A percentile compares a stretch with the other conserved stretches of the same genome.
Conservation (phyloP, 768 basidiomycete species). For the Boletus subcaerulescens region DNA sequence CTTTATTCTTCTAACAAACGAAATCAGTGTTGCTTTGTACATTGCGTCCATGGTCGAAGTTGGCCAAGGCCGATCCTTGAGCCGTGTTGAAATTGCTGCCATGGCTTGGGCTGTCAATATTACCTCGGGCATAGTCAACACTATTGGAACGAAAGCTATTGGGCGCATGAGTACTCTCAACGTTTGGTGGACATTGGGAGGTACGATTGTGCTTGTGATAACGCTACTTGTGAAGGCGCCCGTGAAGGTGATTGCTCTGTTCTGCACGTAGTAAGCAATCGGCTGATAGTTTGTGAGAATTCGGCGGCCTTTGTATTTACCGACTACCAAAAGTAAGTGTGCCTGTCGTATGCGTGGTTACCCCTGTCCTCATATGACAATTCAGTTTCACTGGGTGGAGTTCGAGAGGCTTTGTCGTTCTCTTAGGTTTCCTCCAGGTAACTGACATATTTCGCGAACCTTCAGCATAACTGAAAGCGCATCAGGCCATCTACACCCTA, state of each 20-base stretch:
- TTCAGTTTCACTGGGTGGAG: constrained; percentile 54
- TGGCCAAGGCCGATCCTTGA: constrained; percentile 41
- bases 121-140: constrained; percentile 52
- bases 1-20: neutral
- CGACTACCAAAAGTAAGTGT: constrained; percentile 48
- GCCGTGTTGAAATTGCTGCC: constrained; percentile 46
- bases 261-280: neutral
- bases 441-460: neutral
- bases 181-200: constrained; percentile 61
- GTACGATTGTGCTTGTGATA: constrained; percentile 54
- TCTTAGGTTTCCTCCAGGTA: constrained; percentile 48
- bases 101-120: constrained; percentile 61
- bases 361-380: neutral
- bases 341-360: neutral
- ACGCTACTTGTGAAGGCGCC: constrained; percentile 57
- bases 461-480: neutral
- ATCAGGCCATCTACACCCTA: constrained; percentile 54
- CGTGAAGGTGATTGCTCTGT: constrained; percentile 37
- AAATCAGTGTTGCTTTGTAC: constrained; percentile 46
- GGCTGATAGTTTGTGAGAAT: constrained; percentile 37
- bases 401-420: constrained; percentile 52
- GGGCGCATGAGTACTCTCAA: constrained; percentile 54
- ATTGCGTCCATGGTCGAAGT: constrained; percentile 55
- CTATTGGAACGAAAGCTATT: constrained; percentile 54
- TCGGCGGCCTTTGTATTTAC: constrained; percentile 53